Percentiles rank a stretch among this genome's conserved stretches.
Evolutionary conservation across 2,329 filamentous ascomycete genomes (phyloP).

Genomic region (Ophiostoma angusticollis): DNA sequence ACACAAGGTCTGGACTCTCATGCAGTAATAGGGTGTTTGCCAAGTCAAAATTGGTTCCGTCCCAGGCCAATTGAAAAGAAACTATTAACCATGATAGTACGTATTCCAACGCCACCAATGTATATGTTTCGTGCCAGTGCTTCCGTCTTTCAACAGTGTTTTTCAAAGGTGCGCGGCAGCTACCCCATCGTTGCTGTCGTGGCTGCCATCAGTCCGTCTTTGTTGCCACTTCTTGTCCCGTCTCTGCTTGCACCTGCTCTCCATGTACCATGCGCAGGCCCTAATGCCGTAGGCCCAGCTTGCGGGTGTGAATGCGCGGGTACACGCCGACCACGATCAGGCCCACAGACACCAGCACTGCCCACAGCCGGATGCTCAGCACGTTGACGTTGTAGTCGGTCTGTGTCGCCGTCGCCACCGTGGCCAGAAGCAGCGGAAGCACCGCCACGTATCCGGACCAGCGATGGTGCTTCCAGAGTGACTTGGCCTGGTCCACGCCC

Average conservation of each 20-base stretch:
- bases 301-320: constrained; percentile 68
- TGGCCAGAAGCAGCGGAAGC: constrained; percentile 52
- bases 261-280: no score
- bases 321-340: constrained; percentile 60
- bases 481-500: constrained; percentile 65
- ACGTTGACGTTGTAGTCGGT: constrained; percentile 61
- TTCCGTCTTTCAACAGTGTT: no score
- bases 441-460: constrained; percentile 57
- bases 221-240: neutral
- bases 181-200: no score
- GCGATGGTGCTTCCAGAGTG: constrained; percentile 83
- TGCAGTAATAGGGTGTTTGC: no score
- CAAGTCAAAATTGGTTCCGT: no score
- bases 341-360: constrained; percentile 50
- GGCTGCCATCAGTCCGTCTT: no score
- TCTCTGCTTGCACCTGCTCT: neutral
- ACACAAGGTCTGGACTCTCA: no score
- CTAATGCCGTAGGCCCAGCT: constrained; percentile 45
- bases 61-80: no score
- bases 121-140: no score
- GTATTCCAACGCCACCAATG: no score
- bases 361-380: constrained; percentile 65
- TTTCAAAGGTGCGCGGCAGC: no score
- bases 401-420: constrained; percentile 60
- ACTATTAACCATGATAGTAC: no score